Conservation (phyloP, 805 yeast species). For the Suhomyces faveliae region DNA sequence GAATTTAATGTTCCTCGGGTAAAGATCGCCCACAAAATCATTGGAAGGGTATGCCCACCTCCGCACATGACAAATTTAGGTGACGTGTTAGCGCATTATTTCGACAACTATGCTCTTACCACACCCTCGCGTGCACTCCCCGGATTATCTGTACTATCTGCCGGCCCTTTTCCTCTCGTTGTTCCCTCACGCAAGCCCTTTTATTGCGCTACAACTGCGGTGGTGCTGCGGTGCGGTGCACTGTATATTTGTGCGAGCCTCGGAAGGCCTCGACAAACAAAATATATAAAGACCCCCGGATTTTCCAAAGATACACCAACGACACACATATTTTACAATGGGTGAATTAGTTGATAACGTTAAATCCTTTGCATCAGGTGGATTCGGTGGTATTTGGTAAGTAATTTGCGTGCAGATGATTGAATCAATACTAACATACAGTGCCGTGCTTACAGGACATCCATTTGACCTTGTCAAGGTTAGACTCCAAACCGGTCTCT, state of each 20-base stretch:
- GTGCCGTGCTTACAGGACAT: slow-evolving; percentile 94
- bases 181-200: not conserved
- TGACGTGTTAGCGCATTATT: not conserved
- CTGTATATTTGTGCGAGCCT: not conserved
- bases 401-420: slow-evolving; percentile 8
- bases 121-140: no score
- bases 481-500: slow-evolving; percentile 81
- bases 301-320: not conserved
- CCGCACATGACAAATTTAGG: not conserved
- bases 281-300: slow-evolving; percentile 4
- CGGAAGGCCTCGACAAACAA: slow-evolving; percentile 2
- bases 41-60: not conserved
- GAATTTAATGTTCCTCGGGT: not conserved
- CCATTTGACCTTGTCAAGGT: slow-evolving; percentile 95
- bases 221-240: slow-evolving; percentile 3
- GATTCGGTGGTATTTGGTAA: slow-evolving; percentile 83
- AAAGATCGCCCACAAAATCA: not conserved
- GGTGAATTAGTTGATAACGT: slow-evolving; percentile 65
- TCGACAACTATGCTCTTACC: not conserved
- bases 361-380: slow-evolving; percentile 89
- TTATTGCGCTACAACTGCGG: not conserved
- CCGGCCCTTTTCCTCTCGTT: not conserved
- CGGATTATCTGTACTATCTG: not conserved
- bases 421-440: slow-evolving; percentile 6
- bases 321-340: not conserved